Percentiles rank a stretch among this genome's conserved stretches.
Evolutionary conservation across 305 asterid species (phyloP).

Genomic region (Fraxinus paxiana): DNA sequence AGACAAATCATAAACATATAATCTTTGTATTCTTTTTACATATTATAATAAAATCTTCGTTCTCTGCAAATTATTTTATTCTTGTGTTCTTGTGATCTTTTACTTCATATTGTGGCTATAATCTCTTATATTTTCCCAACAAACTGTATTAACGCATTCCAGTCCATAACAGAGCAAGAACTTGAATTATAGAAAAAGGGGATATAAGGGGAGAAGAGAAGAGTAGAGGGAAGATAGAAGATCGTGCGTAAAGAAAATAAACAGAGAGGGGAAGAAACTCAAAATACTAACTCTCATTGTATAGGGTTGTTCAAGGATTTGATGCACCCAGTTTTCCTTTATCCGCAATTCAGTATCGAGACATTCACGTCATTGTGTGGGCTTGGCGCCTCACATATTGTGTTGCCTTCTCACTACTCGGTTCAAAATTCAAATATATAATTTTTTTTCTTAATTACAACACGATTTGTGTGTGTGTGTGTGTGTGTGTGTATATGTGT

Average conservation of each 20-base stretch:
- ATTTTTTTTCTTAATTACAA: background rate
- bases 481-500: no score
- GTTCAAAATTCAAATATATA: background rate
- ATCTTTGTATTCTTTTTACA: no score
- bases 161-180: background rate
- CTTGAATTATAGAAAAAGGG: background rate
- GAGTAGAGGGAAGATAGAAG: background rate
- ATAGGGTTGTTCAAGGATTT: background rate
- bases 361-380: conserved; percentile 45
- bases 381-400: conserved; percentile 50
- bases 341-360: background rate
- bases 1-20: no score
- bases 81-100: no score
- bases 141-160: no score
- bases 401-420: conserved; percentile 32
- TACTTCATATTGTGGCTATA: no score
- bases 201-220: background rate
- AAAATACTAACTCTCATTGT: background rate
- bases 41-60: no score
- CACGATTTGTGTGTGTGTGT: background rate
- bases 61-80: no score
- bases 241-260: background rate
- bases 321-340: background rate
- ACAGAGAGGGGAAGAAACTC: background rate
- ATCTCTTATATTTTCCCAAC: no score